These are phyloP conservation scores for Alternaria angustiovoidea DNA, from an alignment of 2,329 filamentous ascomycete species.

Conservation along the genomic window DNA sequence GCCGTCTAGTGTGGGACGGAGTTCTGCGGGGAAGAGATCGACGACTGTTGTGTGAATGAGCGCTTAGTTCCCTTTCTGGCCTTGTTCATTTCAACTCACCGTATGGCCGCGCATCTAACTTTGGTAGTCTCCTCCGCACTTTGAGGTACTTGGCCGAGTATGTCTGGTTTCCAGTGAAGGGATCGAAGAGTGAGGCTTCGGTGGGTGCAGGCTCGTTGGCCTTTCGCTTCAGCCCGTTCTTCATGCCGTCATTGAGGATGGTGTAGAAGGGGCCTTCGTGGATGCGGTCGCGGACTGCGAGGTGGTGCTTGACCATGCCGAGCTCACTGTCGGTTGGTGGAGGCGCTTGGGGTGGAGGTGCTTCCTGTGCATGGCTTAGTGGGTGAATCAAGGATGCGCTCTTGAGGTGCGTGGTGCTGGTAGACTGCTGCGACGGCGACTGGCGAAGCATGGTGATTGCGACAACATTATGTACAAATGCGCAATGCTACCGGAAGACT, in stretches of 20 bases:
- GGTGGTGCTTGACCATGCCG: constrained; percentile 59
- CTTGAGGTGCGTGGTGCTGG: neutral
- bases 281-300: constrained; percentile 61
- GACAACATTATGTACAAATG: constrained; percentile 17
- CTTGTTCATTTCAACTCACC: constrained; percentile 51
- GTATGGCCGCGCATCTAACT: constrained; percentile 63
- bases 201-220: constrained; percentile 50
- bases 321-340: constrained; percentile 57
- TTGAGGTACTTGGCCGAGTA: constrained; percentile 67
- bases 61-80: neutral
- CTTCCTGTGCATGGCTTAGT: constrained; percentile 40
- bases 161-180: constrained; percentile 68
- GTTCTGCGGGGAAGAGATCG: constrained; percentile 66
- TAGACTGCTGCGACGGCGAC: neutral
- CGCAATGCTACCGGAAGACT: constrained; percentile 7
- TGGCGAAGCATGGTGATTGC: constrained; percentile 13
- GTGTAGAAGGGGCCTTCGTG: constrained; percentile 69
- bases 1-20: constrained; percentile 63
- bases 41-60: constrained; percentile 54
- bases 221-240: constrained; percentile 50
- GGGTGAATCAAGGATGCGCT: constrained; percentile 10
- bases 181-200: constrained; percentile 59
- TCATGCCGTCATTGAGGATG: constrained; percentile 59
- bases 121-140: constrained; percentile 63
- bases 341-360: constrained; percentile 47